These are phyloP conservation scores for Scheffersomyces parashehatae DNA, from an alignment of 1,139 yeast genomes.

Conservation along the genomic window DNA sequence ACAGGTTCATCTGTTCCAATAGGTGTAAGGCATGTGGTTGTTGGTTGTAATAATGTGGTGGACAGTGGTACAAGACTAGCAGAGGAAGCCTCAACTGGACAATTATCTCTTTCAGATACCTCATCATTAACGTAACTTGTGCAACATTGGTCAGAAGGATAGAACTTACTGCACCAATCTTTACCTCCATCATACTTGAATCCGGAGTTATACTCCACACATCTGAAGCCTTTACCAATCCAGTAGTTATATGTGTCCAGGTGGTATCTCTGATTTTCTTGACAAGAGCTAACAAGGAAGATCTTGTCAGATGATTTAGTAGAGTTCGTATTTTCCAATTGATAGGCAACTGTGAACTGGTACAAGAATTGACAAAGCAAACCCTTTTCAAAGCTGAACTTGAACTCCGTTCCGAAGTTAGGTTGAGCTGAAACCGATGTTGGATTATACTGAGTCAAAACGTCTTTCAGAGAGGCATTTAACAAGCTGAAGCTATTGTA, in stretches of 20 bases:
- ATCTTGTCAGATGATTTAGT: slow-evolving; percentile 17
- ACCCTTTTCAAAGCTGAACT: slow-evolving; percentile 18
- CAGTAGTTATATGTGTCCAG: slow-evolving; percentile 14
- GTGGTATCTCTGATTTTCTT: slow-evolving; percentile 14
- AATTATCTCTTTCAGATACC: slow-evolving; percentile 14
- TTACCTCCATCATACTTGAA: slow-evolving; percentile 20
- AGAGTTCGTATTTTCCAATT: slow-evolving; percentile 14
- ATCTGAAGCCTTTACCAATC: slow-evolving; percentile 17
- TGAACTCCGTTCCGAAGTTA: slow-evolving; percentile 19
- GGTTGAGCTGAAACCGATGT: slow-evolving; percentile 17
- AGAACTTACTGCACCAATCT: slow-evolving; percentile 21
- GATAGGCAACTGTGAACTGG: slow-evolving; percentile 19
- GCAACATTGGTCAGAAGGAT: slow-evolving; percentile 17
- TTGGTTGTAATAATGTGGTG: no score
- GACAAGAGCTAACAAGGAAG: slow-evolving; percentile 21
- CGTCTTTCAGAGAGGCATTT: slow-evolving; percentile 17
- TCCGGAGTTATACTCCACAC: slow-evolving; percentile 22
- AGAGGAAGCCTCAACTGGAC: slow-evolving; percentile 10
- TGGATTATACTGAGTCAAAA: slow-evolving; percentile 17
- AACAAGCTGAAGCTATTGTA: slow-evolving; percentile 15
- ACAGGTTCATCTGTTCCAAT: no score
- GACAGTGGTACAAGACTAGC: background rate
- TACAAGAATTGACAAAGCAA: slow-evolving; percentile 20
- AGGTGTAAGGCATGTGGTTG: no score
- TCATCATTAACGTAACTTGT: slow-evolving; percentile 15